Conservation (phyloP, 148 eudicot genomes). For the Rhododendron vialii region DNA sequence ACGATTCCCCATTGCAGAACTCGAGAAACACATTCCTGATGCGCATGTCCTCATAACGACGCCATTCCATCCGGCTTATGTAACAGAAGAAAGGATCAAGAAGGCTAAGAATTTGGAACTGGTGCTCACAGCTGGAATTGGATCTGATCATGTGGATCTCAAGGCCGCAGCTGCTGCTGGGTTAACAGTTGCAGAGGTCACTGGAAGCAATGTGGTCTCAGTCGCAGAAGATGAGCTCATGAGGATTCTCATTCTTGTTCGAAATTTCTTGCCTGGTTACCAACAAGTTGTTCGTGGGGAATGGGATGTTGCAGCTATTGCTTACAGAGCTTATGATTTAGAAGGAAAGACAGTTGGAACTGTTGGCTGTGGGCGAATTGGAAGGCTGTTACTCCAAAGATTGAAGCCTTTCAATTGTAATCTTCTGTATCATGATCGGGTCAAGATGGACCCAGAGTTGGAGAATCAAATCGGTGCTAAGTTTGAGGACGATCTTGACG, state of each 20-base stretch:
- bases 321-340: slow-evolving; percentile 86
- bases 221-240: slow-evolving; percentile 97
- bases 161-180: slow-evolving; percentile 88
- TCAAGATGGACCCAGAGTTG: slow-evolving; percentile 73
- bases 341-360: slow-evolving; percentile 98
- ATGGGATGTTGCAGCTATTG: slow-evolving; percentile 91
- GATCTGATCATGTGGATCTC: slow-evolving; percentile 93
- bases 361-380: slow-evolving; percentile 93
- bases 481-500: slow-evolving; percentile 85
- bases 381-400: slow-evolving; percentile 78
- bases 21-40: slow-evolving; percentile 90
- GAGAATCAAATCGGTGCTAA: slow-evolving; percentile 77
- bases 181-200: slow-evolving; percentile 91
- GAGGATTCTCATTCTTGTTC: slow-evolving; percentile 85
- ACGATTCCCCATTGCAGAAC: slow-evolving; percentile 46
- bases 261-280: slow-evolving; percentile 87
- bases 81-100: slow-evolving; percentile 88
- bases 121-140: slow-evolving; percentile 96
- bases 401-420: slow-evolving; percentile 89
- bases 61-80: slow-evolving; percentile 97
- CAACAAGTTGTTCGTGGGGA: slow-evolving; percentile 77
- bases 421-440: slow-evolving; percentile 86
- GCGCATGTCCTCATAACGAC: slow-evolving; percentile 85
- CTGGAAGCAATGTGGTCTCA: slow-evolving; percentile 92
- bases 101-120: slow-evolving; percentile 79